Conservation (phyloP, 2,329 filamentous ascomycete species). For the Hortaea sp. region DNA sequence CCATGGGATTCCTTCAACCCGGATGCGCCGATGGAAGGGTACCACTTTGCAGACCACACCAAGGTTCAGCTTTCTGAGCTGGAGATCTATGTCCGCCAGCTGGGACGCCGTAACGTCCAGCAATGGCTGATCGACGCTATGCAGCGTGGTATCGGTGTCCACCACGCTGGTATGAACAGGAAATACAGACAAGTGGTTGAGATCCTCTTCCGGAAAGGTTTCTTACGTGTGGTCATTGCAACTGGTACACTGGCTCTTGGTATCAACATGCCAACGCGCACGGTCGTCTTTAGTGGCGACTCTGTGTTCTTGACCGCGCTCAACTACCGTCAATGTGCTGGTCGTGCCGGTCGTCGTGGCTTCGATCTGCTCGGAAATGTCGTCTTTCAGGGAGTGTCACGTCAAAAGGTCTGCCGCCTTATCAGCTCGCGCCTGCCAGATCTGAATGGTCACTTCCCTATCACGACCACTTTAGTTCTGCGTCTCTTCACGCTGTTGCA, state of each 20-base stretch:
- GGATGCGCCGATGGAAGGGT: slow-evolving; percentile 50
- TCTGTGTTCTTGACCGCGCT: slow-evolving; percentile 63
- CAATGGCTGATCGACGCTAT: slow-evolving; percentile 51
- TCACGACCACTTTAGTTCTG: slow-evolving; percentile 63
- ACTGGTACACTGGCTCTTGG: slow-evolving; percentile 68
- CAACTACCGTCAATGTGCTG: slow-evolving; percentile 67
- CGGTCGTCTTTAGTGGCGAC: slow-evolving; percentile 66
- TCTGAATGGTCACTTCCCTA: slow-evolving; percentile 66
- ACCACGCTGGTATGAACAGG: slow-evolving; percentile 72
- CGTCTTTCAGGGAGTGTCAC: slow-evolving; percentile 59
- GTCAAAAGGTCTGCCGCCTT: slow-evolving; percentile 54
- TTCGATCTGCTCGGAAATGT: slow-evolving; percentile 76
- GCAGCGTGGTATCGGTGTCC: slow-evolving; percentile 60
- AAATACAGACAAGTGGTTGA: slow-evolving; percentile 65
- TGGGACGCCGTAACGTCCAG: slow-evolving; percentile 42
- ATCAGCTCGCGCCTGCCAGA: slow-evolving; percentile 65
- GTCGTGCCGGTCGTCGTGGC: slow-evolving; percentile 68
- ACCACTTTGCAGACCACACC: slow-evolving; percentile 56
- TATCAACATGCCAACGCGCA: slow-evolving; percentile 79
- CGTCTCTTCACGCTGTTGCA: slow-evolving; percentile 58
- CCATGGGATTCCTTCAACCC: slow-evolving; percentile 59
- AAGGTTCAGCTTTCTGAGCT: slow-evolving; percentile 51
- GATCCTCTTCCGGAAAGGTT: slow-evolving; percentile 64
- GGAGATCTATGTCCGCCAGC: slow-evolving; percentile 41
- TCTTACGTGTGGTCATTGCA: slow-evolving; percentile 59